These are phyloP conservation scores for Cystofilobasidium capitatum DNA, from an alignment of 768 basidiomycete species.

Conservation along the genomic window DNA sequence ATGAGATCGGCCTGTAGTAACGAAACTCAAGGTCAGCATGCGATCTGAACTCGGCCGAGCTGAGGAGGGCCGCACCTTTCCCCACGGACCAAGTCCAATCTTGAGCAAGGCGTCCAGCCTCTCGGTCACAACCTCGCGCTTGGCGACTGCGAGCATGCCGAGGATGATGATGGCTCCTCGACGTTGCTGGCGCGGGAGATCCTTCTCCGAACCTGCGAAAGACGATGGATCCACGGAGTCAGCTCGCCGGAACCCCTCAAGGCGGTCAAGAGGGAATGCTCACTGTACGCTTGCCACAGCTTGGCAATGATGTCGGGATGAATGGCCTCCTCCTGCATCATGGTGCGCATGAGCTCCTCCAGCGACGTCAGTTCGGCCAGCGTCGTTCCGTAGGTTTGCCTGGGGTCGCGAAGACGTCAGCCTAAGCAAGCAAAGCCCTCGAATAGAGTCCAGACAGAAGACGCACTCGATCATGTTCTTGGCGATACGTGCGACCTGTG, in stretches of 20 bases:
- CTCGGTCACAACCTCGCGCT: conserved; percentile 64
- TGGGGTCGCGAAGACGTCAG: conserved; percentile 35
- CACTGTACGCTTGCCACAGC: conserved; percentile 94
- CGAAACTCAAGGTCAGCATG: not conserved
- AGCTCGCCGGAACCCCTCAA: not conserved
- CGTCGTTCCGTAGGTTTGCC: conserved; percentile 81
- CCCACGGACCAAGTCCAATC: conserved; percentile 72
- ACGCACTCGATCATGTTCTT: conserved; percentile 92
- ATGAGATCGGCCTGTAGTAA: conserved; percentile 82
- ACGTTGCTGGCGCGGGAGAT: conserved; percentile 72
- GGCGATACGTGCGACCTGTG: conserved; percentile 80
- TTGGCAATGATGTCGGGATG: conserved; percentile 76
- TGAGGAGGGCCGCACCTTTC: conserved; percentile 53
- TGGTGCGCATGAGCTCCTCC: conserved; percentile 90
- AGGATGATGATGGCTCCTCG: conserved; percentile 89
- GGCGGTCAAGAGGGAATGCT: conserved; percentile 35
- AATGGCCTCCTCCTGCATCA: conserved; percentile 83
- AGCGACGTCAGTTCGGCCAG: conserved; percentile 90
- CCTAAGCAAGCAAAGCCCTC: not conserved
- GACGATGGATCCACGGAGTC: not conserved
- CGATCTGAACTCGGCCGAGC: not conserved
- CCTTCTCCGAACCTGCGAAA: conserved; percentile 56
- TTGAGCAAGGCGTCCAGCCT: conserved; percentile 73
- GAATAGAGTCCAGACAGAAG: not conserved
- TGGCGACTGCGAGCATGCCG: conserved; percentile 91